Evolutionary conservation across 169 alveolate species (phyloP).

Genomic region (Plasmodium reichenowi): DNA sequence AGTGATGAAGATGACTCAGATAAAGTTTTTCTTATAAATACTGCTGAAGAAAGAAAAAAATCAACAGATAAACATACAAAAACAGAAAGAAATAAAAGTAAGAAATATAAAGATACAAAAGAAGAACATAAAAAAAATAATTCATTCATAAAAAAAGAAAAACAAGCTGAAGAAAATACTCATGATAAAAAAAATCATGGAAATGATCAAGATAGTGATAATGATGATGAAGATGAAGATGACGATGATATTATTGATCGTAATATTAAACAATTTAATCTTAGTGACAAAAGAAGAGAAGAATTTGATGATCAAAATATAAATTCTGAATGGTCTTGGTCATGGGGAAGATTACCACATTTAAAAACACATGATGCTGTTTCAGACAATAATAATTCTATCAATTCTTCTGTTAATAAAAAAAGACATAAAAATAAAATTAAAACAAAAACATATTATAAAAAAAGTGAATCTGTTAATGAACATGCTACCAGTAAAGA

Average conservation of each 20-base stretch:
- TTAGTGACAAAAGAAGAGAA: not conserved
- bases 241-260: not conserved
- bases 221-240: not conserved
- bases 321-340: slow-evolving; percentile 77
- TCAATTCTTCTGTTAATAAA: slow-evolving; percentile 31
- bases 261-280: not conserved
- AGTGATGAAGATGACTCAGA: slow-evolving; percentile 50
- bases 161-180: slow-evolving; percentile 2
- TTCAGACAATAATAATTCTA: slow-evolving; percentile 32
- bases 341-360: slow-evolving; percentile 78
- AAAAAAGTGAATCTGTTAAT: slow-evolving; percentile 30
- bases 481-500: slow-evolving; percentile 21
- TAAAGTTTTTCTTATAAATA: not conserved
- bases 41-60: slow-evolving; percentile 11
- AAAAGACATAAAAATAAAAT: slow-evolving; percentile 45
- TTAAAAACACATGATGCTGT: slow-evolving; percentile 28
- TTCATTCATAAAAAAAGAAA: not conserved
- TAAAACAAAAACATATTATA: slow-evolving; percentile 25
- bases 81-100: slow-evolving; percentile 14
- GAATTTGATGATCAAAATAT: slow-evolving; percentile 40
- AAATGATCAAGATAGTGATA: not conserved
- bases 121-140: slow-evolving; percentile 3
- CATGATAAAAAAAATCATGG: not conserved
- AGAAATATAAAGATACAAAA: not conserved
- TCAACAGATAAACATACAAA: slow-evolving; percentile 15